A percentile compares a stretch with the other conserved stretches of the same genome.
These are phyloP conservation scores for Cylindrotheca closterium DNA, from an alignment of 108 stramenopile species.

Conservation along the genomic window DNA sequence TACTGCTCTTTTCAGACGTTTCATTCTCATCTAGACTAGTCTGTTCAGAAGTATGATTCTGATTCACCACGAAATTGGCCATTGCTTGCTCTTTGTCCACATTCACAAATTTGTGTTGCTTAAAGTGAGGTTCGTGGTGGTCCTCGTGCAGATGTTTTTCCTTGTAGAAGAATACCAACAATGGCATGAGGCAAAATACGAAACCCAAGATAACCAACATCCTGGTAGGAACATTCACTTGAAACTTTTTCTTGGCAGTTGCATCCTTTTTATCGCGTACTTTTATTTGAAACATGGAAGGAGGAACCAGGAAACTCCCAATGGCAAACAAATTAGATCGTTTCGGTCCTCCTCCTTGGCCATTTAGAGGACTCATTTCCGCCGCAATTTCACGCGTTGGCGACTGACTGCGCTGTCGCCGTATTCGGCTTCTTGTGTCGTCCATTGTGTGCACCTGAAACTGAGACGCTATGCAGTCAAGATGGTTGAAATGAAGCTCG, in stretches of 20 bases:
- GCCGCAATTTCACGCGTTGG: not conserved
- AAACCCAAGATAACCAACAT: constrained; percentile 27
- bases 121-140: constrained; percentile 19
- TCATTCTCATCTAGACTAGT: too few relatives aligned
- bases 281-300: not conserved
- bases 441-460: not conserved
- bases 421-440: not conserved
- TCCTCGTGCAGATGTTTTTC: constrained; percentile 32
- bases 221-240: constrained; percentile 35
- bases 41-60: too few relatives aligned
- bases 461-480: too few relatives aligned
- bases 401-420: not conserved
- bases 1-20: not conserved
- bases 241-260: constrained; percentile 23
- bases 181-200: constrained; percentile 31
- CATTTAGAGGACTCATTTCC: too few relatives aligned
- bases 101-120: constrained; percentile 22
- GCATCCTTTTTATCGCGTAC: constrained; percentile 4
- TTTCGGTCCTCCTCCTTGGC: not conserved
- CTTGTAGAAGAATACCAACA: constrained; percentile 29
- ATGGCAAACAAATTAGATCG: not conserved
- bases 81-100: constrained; percentile 16
- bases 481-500: too few relatives aligned
- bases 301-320: not conserved
- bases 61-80: constrained; percentile 3